phyloP scores from a whole-genome alignment of 805 yeast genomes.

The Candida vartiovaarae region DNA sequence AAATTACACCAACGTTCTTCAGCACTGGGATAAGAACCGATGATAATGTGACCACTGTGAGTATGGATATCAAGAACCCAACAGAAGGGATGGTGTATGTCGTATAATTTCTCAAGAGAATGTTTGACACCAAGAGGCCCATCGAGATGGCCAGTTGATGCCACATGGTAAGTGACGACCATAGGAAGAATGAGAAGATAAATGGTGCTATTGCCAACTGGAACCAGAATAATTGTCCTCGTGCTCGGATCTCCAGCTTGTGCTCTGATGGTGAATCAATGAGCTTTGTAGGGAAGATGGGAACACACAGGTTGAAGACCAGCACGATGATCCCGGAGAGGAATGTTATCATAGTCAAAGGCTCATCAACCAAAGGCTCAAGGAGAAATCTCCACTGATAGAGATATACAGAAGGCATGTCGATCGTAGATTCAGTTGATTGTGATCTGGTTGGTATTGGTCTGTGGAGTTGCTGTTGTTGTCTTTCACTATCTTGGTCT shows the following conservation, averaged over 20 bases:
- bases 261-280: neutral
- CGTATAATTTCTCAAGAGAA: neutral
- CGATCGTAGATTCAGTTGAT: neutral
- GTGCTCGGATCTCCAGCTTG: conserved; percentile 2
- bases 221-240: conserved; percentile 19
- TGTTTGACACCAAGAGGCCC: neutral
- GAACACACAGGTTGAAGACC: conserved; percentile 8
- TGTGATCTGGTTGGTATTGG: neutral
- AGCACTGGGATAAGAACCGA: conserved; percentile 61
- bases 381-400: conserved; percentile 1
- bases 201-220: conserved; percentile 24
- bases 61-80: conserved; percentile 63
- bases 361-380: conserved; percentile 4
- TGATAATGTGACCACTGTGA: conserved; percentile 66
- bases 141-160: too few relatives aligned
- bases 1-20: conserved; percentile 51
- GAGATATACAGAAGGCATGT: neutral
- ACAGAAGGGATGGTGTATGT: conserved; percentile 26
- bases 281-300: conserved; percentile 8
- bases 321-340: conserved; percentile 5
- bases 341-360: neutral
- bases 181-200: neutral
- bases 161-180: too few relatives aligned
- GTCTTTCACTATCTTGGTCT: too few relatives aligned
- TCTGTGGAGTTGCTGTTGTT: too few relatives aligned